Base-by-base conservation (phyloP, 306 rosid species). In the Vicia sativa region DNA sequence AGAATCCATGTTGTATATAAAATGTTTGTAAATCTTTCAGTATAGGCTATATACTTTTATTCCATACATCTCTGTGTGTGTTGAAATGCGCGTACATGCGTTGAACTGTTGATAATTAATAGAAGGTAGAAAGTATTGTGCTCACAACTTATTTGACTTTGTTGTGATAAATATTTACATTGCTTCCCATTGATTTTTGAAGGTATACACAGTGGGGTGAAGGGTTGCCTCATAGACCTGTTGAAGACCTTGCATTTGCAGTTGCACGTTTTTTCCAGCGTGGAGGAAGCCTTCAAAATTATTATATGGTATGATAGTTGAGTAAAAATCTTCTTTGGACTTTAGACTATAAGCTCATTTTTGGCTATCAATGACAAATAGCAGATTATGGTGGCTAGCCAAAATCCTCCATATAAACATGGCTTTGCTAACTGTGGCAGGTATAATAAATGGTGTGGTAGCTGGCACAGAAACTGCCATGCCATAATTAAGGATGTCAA, bases 161-260 rank as follows among this genome's bases (percentile, higher is more conserved):
- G 4, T 19, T 11, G 54, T 48, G 70, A 65, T 26, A 25, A 55
- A 55, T 59, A 25, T 31, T 65, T 62, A 74, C 48, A 56, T 65
- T 64, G 66, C 68, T 74, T 62, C 67, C 48, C 28, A 62, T 64
- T 79, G 63, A 71, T 31, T 55, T 74, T 71, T 81, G 67, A 78
- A 92, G 98, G 98, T 92, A 81, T 72, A 66, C 96, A 23, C 71
- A 81, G 42, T 92, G 96, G 96, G 98, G 98, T 61, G 96, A 71
- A 74, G 83, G 88, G 63, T 72, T 83, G 82, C 96, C 98, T 56
- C 96, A 87, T 76, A 90, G 98, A 79, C 98, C 96, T 60, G 96
- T 70, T 75, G 93, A 93, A 88, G 98, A 93, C 76, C 93, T 93
- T 77, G 96, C 98, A 45, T 93, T 93, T 84, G 95, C 98, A 10